Base-by-base conservation (phyloP, 2,329 filamentous ascomycete species). In the Colletotrichum liriopes region DNA sequence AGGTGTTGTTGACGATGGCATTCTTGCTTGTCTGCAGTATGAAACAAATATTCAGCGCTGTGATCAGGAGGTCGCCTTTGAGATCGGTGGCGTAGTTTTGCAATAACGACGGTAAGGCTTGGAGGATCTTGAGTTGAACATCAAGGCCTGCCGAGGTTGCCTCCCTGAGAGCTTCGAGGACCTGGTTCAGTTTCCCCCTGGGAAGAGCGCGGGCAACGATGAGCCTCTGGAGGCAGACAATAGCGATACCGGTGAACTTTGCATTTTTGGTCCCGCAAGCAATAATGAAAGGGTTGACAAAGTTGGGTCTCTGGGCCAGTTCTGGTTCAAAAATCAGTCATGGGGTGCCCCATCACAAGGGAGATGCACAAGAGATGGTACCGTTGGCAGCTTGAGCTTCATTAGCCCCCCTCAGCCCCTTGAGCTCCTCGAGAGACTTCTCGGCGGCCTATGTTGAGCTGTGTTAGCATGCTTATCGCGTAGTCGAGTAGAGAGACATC, bases 61-160 rank as follows among this genome's bases (percentile, higher is more conserved):
- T 94, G 37, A 94, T 93, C 49, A 99, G 87, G 43, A 97, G 85
- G 72, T 96, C 93, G 2, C 93, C 94, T 72, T 92, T 91, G 47
- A 99, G 85, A 68, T 97, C 93, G 45, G 89, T 87, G 0, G 94
- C 91, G 82, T 98, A 98, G 77, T 98, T 97, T 76, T 98, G 95
- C 32, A 98, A 84, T 45, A 99, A 83, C 1, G 95, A 94, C 5
- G 96, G 96, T 20, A 99, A 84, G 1, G 95, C 94, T 81, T 99
- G 96, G 18, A 99, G 85, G 64, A 98, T 96, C 82, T 98, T 98
- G 76, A 99, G 90, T 79, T 99, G 96, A 3, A 98, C 93, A 83
- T 99, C 96, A 71, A 98, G 84, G 18, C 90, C 86, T 79, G 94
- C 93, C 81, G 86, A 95, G 76, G 94, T 93, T 60, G 94, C 95